phyloP scores from a whole-genome alignment of 106 monocot genomes.

The Gastrodia elata region DNA sequence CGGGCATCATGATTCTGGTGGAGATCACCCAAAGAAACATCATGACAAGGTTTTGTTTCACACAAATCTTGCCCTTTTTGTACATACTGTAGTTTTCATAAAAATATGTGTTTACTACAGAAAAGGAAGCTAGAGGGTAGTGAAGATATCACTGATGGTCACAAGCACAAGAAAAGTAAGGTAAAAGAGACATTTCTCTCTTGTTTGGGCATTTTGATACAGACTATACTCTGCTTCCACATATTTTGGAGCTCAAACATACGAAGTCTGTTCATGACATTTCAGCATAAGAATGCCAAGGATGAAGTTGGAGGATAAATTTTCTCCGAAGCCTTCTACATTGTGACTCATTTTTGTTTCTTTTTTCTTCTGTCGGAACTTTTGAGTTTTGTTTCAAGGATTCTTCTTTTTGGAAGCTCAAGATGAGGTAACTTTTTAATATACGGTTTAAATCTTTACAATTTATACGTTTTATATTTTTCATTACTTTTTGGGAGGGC shows the following conservation, averaged over 20 bases:
- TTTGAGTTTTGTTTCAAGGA: slow-evolving; percentile 6
- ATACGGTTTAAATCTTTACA: not conserved
- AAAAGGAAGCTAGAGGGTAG: slow-evolving; percentile 59
- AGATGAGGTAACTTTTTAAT: not conserved
- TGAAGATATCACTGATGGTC: slow-evolving; percentile 35
- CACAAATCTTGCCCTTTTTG: not conserved
- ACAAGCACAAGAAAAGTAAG: slow-evolving; percentile 70
- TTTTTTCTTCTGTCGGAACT: slow-evolving; percentile 1
- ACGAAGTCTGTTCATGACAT: not conserved
- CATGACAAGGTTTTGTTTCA: slow-evolving; percentile 56
- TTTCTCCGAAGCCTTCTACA: slow-evolving; percentile 10
- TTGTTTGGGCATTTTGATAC: slow-evolving; percentile 1
- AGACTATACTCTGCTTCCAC: not conserved
- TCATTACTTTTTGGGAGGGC: not conserved
- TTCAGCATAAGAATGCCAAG: slow-evolving; percentile 61
- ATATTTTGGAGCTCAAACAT: slow-evolving; percentile 4
- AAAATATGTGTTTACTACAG: slow-evolving; percentile 15
- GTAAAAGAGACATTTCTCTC: slow-evolving; percentile 17
- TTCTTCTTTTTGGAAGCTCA: not conserved
- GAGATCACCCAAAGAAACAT: slow-evolving; percentile 64
- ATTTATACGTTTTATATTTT: not conserved
- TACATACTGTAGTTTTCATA: not conserved
- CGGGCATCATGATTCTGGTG: slow-evolving; percentile 55
- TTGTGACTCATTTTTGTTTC: not conserved
- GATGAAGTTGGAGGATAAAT: slow-evolving; percentile 41